Base-by-base conservation (phyloP, 768 basidiomycete genomes). In the Lactarius quietus region DNA sequence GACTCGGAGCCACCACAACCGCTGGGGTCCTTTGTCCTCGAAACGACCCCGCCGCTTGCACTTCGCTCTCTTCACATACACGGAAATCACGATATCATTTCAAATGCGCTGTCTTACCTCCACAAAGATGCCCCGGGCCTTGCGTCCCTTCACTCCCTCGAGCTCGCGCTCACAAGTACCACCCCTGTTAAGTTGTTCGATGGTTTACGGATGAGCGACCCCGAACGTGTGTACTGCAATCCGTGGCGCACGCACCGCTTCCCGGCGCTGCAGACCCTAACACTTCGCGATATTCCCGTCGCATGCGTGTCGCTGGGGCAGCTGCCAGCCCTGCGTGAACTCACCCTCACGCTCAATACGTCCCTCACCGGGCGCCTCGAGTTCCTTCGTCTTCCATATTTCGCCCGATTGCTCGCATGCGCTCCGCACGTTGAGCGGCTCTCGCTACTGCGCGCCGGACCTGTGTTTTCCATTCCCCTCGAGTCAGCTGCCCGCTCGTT, bases 391-490 rank as follows among this genome's bases (percentile, higher is more conserved):
- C 45, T 67, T 12, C 38, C 55, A 9, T 63, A 58, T 48, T 62
- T 69, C 10, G 68, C 51, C 14, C 68, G 65, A 10, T 39, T 69
- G 3, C 48, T 69, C 14, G 59, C 65, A 2, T 69, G 62, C 35
- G 56, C 68, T 7, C 68, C 68, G 4, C 48, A 45, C 41, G 9
- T 69, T 1, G 68, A 69, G 55, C 43, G 58, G 17, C 58, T 69
- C 26, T 45, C 54, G 6, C 45, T 69, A 6, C 33, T 63, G 9
- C 52, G 59, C 43, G 68, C 58, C 3, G 66, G 62, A 1, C 65
- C 65, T 7, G 41, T 61, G 5, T 69, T 63, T 51, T 52, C 66
- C 6, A 31, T 31, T 3, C 60, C 52, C 1, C 62, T 68, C 12
- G 60, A 68, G 26, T 43, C 48, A 28, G 41, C 43, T 0, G 28